These are phyloP conservation scores for Blastobotrys americana DNA, from an alignment of 805 yeast genomes.

Conservation along the genomic window DNA sequence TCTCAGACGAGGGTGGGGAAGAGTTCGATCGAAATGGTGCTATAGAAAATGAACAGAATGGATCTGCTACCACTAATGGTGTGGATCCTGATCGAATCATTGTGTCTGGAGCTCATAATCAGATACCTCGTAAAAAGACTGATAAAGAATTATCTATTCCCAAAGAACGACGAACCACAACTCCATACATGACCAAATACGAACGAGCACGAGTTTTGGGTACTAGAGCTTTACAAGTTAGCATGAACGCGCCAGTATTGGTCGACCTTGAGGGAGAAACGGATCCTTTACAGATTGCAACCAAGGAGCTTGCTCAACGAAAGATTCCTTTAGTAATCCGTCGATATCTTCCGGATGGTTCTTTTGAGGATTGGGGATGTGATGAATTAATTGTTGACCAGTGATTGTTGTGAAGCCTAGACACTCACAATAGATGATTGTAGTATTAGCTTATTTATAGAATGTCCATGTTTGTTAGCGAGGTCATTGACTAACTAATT, in stretches of 20 bases:
- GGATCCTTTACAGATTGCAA: conserved; percentile 95
- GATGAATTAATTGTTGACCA: conserved; percentile 92
- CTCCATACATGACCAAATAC: conserved; percentile 98
- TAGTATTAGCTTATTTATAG: too few relatives aligned
- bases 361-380: conserved; percentile 98
- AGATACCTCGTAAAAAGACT: conserved; percentile 48
- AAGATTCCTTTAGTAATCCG: conserved; percentile 93
- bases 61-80: conserved; percentile 24
- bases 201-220: conserved; percentile 97
- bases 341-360: conserved; percentile 94
- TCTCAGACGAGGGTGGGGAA: conserved; percentile 62
- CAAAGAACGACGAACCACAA: conserved; percentile 80
- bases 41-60: conserved; percentile 36
- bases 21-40: conserved; percentile 36
- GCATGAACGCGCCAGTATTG: conserved; percentile 96
- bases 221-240: conserved; percentile 93
- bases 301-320: conserved; percentile 91
- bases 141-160: conserved; percentile 80
- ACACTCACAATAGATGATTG: too few relatives aligned
- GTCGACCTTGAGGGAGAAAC: conserved; percentile 99
- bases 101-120: conserved; percentile 47
- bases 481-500: too few relatives aligned
- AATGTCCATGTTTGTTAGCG: too few relatives aligned
- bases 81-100: conserved; percentile 64
- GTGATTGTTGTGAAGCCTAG: too few relatives aligned